Evolutionary conservation across 108 stramenopile genomes (phyloP).

Genomic region (Nannochloropsis granulata): DNA sequence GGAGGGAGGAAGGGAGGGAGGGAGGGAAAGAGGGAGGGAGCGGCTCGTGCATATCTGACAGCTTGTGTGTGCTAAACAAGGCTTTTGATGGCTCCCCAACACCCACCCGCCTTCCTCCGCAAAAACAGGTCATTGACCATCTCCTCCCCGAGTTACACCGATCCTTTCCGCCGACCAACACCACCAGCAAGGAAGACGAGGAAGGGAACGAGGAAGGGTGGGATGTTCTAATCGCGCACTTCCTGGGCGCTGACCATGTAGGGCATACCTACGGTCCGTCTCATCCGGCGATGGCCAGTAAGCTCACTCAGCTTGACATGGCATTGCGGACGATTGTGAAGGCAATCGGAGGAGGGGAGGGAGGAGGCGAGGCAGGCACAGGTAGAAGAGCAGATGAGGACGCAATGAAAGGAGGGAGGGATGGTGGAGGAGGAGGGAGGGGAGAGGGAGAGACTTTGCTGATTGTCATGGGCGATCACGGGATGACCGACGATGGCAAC

Average conservation of each 20-base stretch:
- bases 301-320: constrained; percentile 75
- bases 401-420: neutral
- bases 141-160: neutral
- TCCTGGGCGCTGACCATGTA: constrained; percentile 90
- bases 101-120: neutral
- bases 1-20: neutral
- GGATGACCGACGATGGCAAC: constrained; percentile 97
- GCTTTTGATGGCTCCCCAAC: neutral
- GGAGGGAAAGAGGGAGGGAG: too few relatives aligned
- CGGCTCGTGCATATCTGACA: too few relatives aligned
- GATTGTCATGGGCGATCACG: constrained; percentile 77
- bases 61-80: too few relatives aligned
- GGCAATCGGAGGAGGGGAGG: neutral
- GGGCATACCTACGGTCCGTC: constrained; percentile 89
- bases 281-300: constrained; percentile 61
- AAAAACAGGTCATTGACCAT: neutral
- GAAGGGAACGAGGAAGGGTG: neutral
- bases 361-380: neutral
- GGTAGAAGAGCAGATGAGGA: constrained; percentile 1
- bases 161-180: neutral
- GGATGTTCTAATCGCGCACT: constrained; percentile 40
- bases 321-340: constrained; percentile 45
- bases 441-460: constrained; percentile 40
- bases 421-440: neutral
- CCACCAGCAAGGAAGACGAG: neutral